Conservation (phyloP, 2,329 filamentous ascomycete species). For the Teratosphaeria viscida region DNA sequence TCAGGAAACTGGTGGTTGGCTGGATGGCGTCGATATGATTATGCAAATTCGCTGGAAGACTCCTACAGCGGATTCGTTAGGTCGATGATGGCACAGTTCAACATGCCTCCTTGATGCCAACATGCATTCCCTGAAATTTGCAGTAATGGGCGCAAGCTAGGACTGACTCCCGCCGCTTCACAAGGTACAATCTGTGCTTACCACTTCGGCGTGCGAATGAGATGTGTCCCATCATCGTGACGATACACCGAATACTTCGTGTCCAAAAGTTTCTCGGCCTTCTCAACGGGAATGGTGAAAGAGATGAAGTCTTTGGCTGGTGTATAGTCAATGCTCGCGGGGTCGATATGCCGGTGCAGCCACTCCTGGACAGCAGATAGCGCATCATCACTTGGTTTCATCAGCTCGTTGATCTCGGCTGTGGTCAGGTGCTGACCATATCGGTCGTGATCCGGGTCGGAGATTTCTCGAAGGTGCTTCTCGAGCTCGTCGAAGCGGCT, state of each 20-base stretch:
- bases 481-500: conserved; percentile 28
- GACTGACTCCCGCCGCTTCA: no score
- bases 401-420: conserved; percentile 41
- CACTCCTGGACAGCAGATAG: conserved; percentile 30
- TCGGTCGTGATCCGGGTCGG: conserved; percentile 42
- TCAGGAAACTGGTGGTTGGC: conserved; percentile 36
- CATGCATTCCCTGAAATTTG: no score
- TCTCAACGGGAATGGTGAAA: not conserved
- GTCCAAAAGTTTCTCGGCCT: not conserved
- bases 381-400: conserved; percentile 42
- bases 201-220: not conserved
- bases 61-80: not conserved
- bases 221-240: conserved; percentile 1
- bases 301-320: not conserved
- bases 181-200: not conserved
- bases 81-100: no score
- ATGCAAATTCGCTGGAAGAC: conserved; percentile 43
- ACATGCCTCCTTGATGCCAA: no score
- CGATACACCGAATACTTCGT: not conserved
- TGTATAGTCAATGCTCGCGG: not conserved
- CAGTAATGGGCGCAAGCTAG: no score
- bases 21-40: conserved; percentile 48
- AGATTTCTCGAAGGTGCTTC: conserved; percentile 45
- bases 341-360: not conserved
- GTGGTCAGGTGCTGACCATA: conserved; percentile 44